A percentile compares a stretch with the other conserved stretches of the same genome.
phyloP scores from a whole-genome alignment of 75 land plant genomes.

The Sequoiadendron giganteum region DNA sequence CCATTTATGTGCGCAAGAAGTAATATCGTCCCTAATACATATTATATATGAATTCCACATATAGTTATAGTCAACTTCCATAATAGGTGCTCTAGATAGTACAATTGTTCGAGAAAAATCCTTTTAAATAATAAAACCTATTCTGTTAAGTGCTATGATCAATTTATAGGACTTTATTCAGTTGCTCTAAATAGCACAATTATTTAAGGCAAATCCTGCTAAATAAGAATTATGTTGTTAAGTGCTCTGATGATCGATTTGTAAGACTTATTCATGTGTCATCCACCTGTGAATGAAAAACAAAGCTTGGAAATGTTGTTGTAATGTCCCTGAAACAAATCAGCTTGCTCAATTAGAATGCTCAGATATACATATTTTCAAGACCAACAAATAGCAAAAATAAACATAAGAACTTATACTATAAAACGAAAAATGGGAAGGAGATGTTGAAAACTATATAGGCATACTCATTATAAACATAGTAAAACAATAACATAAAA shows the following conservation, averaged over 20 bases:
- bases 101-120: not conserved
- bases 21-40: not conserved
- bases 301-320: conserved; percentile 75
- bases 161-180: conserved; percentile 11
- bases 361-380: not conserved
- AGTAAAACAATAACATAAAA: not conserved
- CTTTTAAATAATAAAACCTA: not conserved
- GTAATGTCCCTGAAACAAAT: conserved; percentile 62
- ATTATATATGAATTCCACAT: not conserved
- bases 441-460: not conserved
- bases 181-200: not conserved
- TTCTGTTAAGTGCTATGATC: not conserved
- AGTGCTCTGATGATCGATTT: not conserved
- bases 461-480: not conserved
- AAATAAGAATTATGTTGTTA: not conserved
- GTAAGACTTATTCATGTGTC: conserved; percentile 33
- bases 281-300: conserved; percentile 73
- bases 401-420: not conserved
- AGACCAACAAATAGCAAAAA: not conserved
- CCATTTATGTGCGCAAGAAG: not conserved
- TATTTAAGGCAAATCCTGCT: not conserved
- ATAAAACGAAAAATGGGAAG: not conserved
- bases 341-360: not conserved
- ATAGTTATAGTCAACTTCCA: conserved; percentile 1
- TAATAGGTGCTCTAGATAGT: not conserved